Base-by-base conservation (phyloP, 306 rosid species). In the Crataegus laevigata region DNA sequence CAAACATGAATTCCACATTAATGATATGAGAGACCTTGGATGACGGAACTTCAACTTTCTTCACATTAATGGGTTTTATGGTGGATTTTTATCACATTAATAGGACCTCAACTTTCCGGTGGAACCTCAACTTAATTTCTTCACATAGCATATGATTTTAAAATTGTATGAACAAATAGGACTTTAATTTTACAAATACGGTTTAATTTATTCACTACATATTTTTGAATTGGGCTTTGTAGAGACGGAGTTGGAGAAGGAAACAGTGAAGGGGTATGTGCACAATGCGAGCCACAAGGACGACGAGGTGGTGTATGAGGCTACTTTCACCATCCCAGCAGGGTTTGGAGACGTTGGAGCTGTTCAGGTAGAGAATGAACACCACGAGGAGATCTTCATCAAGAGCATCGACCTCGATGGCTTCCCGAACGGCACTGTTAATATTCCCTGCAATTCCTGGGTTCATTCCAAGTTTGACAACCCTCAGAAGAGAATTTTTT, bases 341-440 rank as follows among this genome's bases (percentile, higher is more conserved):
- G 92, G 83, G 59, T 91, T 91, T 68, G 92, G 96, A 4, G 82
- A 51, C 22, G 71, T 89, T 51, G 97, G 97, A 40, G 94, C 91
- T 6, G 65, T 91, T 30, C n/a, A 81, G 38, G 86, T 91, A 14
- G 91, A 83, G 85, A 91, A 91, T 82, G 94, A 89, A 75, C 92
- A 89, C 80, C 94, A 83, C 81, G 79, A 25, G n/a, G 97, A 91
- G 85, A 89, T 86, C 85, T 91, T 66, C 77, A 61, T 91, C 8
- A 82, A 86, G 76, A 80, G 79, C 32, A 87, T 91, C 2, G 57
- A 72, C 51, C 73, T 91, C 6, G 26, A 80, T 19, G 91, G 90
- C 64, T 74, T 81, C 69, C 73, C 75, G 0, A 11, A 83, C 6
- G 86, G 79, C 7, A 78, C 85, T 25, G 1, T 87, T 14, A 69